Percentiles rank a stretch among this genome's conserved stretches.
These are phyloP conservation scores for Trichoderma sp. DNA, from an alignment of 2,329 filamentous ascomycete species.

Conservation along the genomic window DNA sequence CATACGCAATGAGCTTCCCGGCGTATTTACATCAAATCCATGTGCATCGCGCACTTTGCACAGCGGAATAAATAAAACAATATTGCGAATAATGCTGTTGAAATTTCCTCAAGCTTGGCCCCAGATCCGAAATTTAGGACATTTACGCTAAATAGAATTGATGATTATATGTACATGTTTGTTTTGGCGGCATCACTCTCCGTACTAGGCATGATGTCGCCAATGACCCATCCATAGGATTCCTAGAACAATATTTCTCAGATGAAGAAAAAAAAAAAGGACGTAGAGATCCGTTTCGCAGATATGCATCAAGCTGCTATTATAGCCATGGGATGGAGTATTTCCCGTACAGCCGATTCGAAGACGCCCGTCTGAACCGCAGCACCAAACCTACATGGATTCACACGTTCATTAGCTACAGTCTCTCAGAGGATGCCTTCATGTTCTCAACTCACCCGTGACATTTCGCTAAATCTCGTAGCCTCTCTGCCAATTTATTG, in stretches of 20 bases:
- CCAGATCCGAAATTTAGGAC: no score
- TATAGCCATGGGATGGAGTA: background rate
- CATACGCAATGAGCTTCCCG: background rate
- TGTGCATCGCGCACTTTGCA: background rate
- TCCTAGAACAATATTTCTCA: background rate
- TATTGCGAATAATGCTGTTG: background rate
- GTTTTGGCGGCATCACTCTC: background rate
- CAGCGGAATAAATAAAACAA: background rate
- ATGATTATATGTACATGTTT: background rate
- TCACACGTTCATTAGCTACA: background rate
- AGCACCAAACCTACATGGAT: slow-evolving; percentile 1
- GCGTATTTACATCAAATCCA: background rate
- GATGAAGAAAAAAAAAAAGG: no score
- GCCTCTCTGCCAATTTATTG: slow-evolving; percentile 26
- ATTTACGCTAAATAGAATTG: no score
- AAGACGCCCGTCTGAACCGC: background rate
- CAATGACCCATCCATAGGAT: background rate
- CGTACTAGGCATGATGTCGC: background rate
- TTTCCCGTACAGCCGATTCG: background rate
- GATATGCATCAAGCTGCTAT: background rate
- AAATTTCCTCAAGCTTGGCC: background rate
- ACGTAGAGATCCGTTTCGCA: background rate
- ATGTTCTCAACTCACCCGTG: slow-evolving; percentile 30
- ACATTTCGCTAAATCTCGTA: slow-evolving; percentile 35
- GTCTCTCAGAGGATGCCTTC: background rate